Conservation (phyloP, 2,329 filamentous ascomycete species). For the Albophoma yamanashiensis region DNA sequence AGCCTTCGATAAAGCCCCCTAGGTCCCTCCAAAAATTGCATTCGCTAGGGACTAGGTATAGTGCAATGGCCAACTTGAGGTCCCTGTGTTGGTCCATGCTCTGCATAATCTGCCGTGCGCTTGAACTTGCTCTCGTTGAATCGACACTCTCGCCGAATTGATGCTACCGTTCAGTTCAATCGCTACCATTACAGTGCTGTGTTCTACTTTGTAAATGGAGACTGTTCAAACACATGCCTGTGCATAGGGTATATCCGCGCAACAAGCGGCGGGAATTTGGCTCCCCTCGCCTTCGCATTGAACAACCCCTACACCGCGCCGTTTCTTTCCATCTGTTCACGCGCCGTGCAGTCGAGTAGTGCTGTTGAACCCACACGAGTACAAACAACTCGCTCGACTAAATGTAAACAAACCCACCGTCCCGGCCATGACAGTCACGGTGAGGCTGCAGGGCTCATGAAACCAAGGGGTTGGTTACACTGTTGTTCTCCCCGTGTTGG, state of each 20-base stretch:
- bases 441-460: neutral
- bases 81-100: neutral
- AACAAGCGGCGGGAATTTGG: neutral
- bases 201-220: neutral
- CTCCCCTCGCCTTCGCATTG: neutral
- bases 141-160: neutral
- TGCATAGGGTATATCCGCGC: neutral
- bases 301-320: neutral
- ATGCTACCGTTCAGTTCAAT: neutral
- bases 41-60: no score
- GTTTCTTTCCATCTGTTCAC: neutral
- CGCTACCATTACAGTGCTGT: neutral
- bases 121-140: neutral
- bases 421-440: neutral
- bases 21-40: no score
- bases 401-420: neutral
- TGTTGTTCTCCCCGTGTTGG: neutral
- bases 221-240: neutral
- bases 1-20: no score
- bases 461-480: neutral
- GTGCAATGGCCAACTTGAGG: neutral
- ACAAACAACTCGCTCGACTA: neutral
- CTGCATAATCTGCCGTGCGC: neutral
- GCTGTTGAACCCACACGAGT: neutral
- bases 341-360: neutral